Evolutionary conservation across 257 asterid species (phyloP).

Genomic region (Oldenlandia corymbosa): DNA sequence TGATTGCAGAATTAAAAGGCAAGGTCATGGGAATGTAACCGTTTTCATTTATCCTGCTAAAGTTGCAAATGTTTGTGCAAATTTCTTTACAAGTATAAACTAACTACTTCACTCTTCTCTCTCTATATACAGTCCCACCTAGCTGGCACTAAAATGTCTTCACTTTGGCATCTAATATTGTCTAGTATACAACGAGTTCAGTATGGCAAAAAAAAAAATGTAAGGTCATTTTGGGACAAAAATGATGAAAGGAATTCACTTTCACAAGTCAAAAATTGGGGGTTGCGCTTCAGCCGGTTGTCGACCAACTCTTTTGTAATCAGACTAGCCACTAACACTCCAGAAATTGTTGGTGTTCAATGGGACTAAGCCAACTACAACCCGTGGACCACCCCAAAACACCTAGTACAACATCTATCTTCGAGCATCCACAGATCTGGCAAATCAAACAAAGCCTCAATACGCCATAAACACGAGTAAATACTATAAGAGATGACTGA

Average conservation of each 20-base stretch:
- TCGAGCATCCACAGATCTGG: slow-evolving; percentile 61
- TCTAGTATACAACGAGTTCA: neutral
- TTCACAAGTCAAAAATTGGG: slow-evolving; percentile 40
- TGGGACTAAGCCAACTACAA: slow-evolving; percentile 75
- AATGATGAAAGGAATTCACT: slow-evolving; percentile 17
- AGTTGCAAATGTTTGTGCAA: slow-evolving; percentile 15
- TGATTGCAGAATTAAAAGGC: too few relatives aligned
- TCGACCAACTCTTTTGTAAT: slow-evolving; percentile 18
- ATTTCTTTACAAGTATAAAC: slow-evolving; percentile 59
- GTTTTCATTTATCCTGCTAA: neutral
- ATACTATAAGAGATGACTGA: neutral
- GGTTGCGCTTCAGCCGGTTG: slow-evolving; percentile 29
- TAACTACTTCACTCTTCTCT: slow-evolving; percentile 28
- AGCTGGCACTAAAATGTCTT: slow-evolving; percentile 22
- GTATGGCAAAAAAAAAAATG: neutral
- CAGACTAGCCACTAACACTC: slow-evolving; percentile 41
- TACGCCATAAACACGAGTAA: neutral
- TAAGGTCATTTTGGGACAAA: slow-evolving; percentile 22
- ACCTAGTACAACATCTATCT: slow-evolving; percentile 71
- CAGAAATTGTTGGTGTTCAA: slow-evolving; percentile 38
- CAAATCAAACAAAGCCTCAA: slow-evolving; percentile 5
- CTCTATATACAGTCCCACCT: slow-evolving; percentile 51
- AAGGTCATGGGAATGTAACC: neutral
- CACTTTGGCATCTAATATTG: slow-evolving; percentile 27
- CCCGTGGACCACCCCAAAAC: slow-evolving; percentile 92